These are phyloP conservation scores for Penicillium fuscoglaucum DNA, from an alignment of 2,329 filamentous ascomycete genomes.

Conservation along the genomic window DNA sequence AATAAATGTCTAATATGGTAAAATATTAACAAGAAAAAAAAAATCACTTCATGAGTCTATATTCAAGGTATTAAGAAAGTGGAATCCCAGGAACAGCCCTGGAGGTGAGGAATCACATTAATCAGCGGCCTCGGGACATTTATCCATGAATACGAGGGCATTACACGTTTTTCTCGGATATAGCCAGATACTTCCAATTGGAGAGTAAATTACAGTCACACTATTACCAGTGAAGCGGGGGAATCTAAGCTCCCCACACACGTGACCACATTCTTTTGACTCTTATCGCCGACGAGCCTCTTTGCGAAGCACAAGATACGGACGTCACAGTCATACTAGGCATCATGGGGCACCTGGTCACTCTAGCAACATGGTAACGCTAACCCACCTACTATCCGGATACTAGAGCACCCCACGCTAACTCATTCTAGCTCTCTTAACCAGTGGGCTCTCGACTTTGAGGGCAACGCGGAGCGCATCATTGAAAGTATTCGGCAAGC, in stretches of 20 bases:
- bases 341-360: conserved; percentile 43
- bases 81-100: background rate
- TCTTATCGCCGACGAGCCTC: conserved; percentile 7
- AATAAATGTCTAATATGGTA: background rate
- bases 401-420: conserved; percentile 7
- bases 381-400: background rate
- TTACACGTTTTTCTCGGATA: conserved; percentile 18
- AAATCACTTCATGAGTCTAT: background rate
- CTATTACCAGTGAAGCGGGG: conserved; percentile 13
- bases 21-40: background rate
- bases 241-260: conserved; percentile 21
- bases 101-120: conserved; percentile 12
- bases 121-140: conserved; percentile 18
- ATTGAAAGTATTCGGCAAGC: conserved; percentile 61
- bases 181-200: conserved; percentile 1
- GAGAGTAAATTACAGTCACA: conserved; percentile 8
- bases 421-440: conserved; percentile 39
- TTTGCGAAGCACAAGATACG: background rate
- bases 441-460: conserved; percentile 60
- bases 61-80: background rate
- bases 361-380: conserved; percentile 46
- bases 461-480: conserved; percentile 64
- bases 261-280: conserved; percentile 17
- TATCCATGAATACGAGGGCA: background rate
- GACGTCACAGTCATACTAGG: conserved; percentile 3